Evolutionary conservation across 306 rosid species (phyloP).

Genomic region (Lagenaria siceraria): DNA sequence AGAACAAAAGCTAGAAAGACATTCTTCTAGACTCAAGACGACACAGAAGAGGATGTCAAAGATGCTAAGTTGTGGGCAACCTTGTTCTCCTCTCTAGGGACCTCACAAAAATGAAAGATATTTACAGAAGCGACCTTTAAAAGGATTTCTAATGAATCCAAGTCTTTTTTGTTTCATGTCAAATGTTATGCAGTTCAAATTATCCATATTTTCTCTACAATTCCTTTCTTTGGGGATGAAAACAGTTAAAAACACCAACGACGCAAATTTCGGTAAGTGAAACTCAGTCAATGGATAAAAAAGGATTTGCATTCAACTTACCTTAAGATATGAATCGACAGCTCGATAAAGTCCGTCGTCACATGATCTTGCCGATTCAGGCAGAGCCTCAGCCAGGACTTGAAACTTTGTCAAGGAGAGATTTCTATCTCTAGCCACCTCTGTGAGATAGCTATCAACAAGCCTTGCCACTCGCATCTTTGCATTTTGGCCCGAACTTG

Average conservation of each 20-base stretch:
- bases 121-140: not conserved
- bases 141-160: not conserved
- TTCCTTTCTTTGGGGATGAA: not conserved
- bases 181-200: not conserved
- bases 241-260: not conserved
- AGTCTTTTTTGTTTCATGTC: not conserved
- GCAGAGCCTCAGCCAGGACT: slow-evolving; percentile 95
- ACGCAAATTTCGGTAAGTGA: not conserved
- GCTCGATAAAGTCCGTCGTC: slow-evolving; percentile 99
- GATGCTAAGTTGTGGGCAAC: too few relatives aligned
- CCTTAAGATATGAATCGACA: slow-evolving; percentile 91
- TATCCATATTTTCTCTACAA: not conserved
- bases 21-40: too few relatives aligned
- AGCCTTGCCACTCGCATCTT: slow-evolving; percentile 93
- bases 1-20: too few relatives aligned
- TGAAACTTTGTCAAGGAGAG: slow-evolving; percentile 95
- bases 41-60: too few relatives aligned
- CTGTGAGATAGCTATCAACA: slow-evolving; percentile 95
- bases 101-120: too few relatives aligned
- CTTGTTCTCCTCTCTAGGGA: too few relatives aligned
- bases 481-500: slow-evolving; percentile 31
- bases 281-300: not conserved
- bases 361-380: slow-evolving; percentile 84
- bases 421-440: slow-evolving; percentile 80
- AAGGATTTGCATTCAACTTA: slow-evolving; percentile 10